These are phyloP conservation scores for Boletus tylopilopsis DNA, from an alignment of 768 basidiomycete species.

Conservation along the genomic window DNA sequence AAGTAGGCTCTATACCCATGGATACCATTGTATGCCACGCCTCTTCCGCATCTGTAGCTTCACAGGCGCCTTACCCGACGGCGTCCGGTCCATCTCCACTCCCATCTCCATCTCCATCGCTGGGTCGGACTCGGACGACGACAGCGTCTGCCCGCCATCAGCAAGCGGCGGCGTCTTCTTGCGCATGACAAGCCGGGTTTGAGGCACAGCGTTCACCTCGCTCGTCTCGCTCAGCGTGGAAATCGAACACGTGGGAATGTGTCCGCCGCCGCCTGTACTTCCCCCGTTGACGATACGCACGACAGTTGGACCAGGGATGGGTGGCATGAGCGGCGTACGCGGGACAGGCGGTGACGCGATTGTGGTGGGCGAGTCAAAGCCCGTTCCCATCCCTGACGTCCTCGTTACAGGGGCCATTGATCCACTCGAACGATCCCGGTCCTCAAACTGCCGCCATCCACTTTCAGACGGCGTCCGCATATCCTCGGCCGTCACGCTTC, in stretches of 20 bases:
- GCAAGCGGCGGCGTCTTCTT: slow-evolving; percentile 37
- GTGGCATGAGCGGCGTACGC: slow-evolving; percentile 34
- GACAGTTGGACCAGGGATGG: slow-evolving; percentile 6
- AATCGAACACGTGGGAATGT: slow-evolving; percentile 27
- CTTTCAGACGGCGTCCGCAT: slow-evolving; percentile 19
- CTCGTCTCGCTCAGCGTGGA: slow-evolving; percentile 26
- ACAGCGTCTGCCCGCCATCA: neutral
- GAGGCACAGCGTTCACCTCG: slow-evolving; percentile 14
- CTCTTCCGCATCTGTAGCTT: slow-evolving; percentile 53
- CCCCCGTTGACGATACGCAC: slow-evolving; percentile 30
- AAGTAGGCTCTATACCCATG: slow-evolving; percentile 56
- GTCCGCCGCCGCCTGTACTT: slow-evolving; percentile 17
- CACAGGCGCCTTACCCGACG: slow-evolving; percentile 34
- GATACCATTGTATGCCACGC: slow-evolving; percentile 64
- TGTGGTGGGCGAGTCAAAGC: slow-evolving; percentile 37
- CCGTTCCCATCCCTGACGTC: slow-evolving; percentile 7
- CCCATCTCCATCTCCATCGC: slow-evolving; percentile 36
- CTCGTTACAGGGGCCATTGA: neutral
- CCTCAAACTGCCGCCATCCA: slow-evolving; percentile 33
- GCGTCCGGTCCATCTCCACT: slow-evolving; percentile 24
- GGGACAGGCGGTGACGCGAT: slow-evolving; percentile 38
- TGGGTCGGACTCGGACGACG: slow-evolving; percentile 26
- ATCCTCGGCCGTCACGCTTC: slow-evolving; percentile 19
- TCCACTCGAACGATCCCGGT: neutral
- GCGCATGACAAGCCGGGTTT: slow-evolving; percentile 30